Base-by-base conservation (phyloP, 768 basidiomycete species). In the Postia placenta region DNA sequence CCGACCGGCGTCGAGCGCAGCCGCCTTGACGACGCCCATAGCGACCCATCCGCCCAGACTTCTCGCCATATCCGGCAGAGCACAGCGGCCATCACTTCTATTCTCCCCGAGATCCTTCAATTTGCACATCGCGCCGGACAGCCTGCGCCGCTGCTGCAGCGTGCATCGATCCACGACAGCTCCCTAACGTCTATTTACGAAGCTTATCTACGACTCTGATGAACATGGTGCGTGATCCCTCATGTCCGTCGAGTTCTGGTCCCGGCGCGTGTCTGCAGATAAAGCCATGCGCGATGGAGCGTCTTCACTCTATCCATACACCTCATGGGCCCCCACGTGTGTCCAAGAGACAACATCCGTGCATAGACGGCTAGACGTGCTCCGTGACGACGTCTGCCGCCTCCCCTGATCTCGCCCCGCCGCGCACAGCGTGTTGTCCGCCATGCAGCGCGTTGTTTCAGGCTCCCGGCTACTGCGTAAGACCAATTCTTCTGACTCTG, bases 391-490 rank as follows among this genome's bases (percentile, higher is more conserved):
- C 30, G 30, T 47, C 53, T 45, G 39, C 55, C 43, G 45, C 48
- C 47, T 51, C 46, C 40, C 49, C n/a, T n/a, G n/a, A n/a, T n/a
- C n/a, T n/a, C n/a, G n/a, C n/a, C n/a, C n/a, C n/a, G n/a, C n/a
- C n/a, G n/a, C n/a, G n/a, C n/a, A n/a, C n/a, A n/a, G n/a, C n/a
- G 50, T 30, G 52, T 28, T 43, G 47, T 48, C 35, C 52, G 23
- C 53, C 45, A 57, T 50, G 50, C 55, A 57, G 65, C 42, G 53
- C 63, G 64, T 56, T 69, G 78, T 81, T 78, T 73, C 69, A 48
- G 62, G 65, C 42, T 75, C 73, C 45, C 74, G 68, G 58, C 70
- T 61, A 27, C 38, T 76, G 60, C 71, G 69, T 54, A 71, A 64
- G 52, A 63, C 68, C 54, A 71, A 64, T 48, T 45, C 40, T 43